Base-by-base conservation (phyloP, 768 basidiomycete genomes). In the Boletus pseudo-olivaceus region DNA sequence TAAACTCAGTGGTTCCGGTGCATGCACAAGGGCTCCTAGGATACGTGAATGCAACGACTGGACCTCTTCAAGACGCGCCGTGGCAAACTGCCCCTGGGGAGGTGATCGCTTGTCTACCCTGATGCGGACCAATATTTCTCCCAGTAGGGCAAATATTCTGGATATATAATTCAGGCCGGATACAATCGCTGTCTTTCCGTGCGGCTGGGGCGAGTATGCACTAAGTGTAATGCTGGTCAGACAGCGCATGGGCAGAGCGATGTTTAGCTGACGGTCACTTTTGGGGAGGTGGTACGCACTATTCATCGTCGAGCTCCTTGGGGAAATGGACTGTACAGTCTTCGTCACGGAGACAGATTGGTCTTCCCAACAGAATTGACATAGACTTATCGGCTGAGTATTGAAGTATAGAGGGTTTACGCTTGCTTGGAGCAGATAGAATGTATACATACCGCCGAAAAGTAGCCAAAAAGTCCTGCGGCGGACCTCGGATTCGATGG, bases 251-350 rank as follows among this genome's bases (percentile, higher is more conserved):
- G 33, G 33, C 17, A 26, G 59, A 60, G 33, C 49, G 47, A 58
- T 68, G 68, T 57, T 59, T 63, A 73, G 69, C 38, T 54, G 26
- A 34, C 5, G 14, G 20, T 73, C 66, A 75, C 7, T 50, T 29
- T 48, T 44, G 59, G 52, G 51, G 59, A 61, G 49, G 42, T 49
- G 32, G 37, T 34, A 82, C 88, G 63, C 72, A 92, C 90, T 90
- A 92, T 75, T 92, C 90, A 67, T 93, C 90, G 70, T 93, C 90
- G 54, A 93, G 75, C 72, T 93, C 90, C 70, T 86, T 88, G 27
- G 90, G 90, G 73, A 92, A 91, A 67, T 90, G 85, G 3, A 90
- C 82, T 9, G 90, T 91, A 71, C 91, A 93, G 69, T 96, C 93
- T 67, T 94, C 93, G 64, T 93, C 90, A 49, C 90, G 81, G 64